These are phyloP conservation scores for Chlorophyllum brunneum DNA, from an alignment of 768 basidiomycete species.

Conservation along the genomic window DNA sequence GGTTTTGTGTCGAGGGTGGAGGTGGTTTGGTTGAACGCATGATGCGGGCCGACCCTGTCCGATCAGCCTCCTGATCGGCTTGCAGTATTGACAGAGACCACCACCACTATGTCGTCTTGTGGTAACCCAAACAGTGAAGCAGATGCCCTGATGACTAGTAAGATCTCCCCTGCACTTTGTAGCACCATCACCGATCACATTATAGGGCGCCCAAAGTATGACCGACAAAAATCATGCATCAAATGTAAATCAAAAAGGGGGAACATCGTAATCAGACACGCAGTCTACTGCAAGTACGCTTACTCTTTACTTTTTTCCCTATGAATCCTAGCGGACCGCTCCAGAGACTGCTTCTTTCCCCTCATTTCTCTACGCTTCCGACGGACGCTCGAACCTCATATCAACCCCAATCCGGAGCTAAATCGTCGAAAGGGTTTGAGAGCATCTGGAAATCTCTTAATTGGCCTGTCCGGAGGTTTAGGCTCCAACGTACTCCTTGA, in stretches of 20 bases:
- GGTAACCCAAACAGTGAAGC: constrained; percentile 58
- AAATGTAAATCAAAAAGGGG: constrained; percentile 67
- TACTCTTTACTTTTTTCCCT: constrained; percentile 1
- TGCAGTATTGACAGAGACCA: constrained; percentile 1
- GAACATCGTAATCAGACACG: constrained; percentile 72
- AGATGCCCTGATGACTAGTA: constrained; percentile 68
- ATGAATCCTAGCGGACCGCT: neutral
- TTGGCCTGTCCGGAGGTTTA: constrained; percentile 78
- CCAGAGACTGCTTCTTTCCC: constrained; percentile 55
- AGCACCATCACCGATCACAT: constrained; percentile 2
- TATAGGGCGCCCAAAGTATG: constrained; percentile 62
- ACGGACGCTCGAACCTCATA: constrained; percentile 56
- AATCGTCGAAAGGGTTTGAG: constrained; percentile 51
- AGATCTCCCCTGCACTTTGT: constrained; percentile 21
- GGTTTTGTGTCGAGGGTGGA: neutral
- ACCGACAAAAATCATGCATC: constrained; percentile 64
- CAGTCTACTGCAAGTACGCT: constrained; percentile 80
- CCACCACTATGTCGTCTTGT: constrained; percentile 39
- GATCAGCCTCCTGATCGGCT: no score
- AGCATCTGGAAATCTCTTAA: constrained; percentile 62
- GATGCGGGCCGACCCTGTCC: constrained; percentile 1
- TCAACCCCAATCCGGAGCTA: constrained; percentile 34
- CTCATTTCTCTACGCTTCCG: constrained; percentile 62
- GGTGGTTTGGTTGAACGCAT: constrained; percentile 8
- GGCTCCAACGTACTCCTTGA: constrained; percentile 73